phyloP scores from a whole-genome alignment of 352 stramenopile species.

The Pythium plurisporium region DNA sequence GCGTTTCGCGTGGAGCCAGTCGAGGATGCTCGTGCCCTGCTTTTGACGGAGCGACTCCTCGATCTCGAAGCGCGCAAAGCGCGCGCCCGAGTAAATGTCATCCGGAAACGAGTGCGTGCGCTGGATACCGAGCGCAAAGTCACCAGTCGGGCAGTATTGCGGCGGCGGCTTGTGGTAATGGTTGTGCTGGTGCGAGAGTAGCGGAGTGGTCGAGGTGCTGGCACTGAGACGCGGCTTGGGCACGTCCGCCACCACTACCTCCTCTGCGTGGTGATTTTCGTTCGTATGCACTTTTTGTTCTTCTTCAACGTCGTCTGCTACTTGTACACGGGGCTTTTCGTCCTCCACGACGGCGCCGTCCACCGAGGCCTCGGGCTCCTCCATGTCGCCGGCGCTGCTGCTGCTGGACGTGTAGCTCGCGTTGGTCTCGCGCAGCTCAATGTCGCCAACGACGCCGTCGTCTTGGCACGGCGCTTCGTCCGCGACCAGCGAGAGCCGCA shows the following conservation, averaged over 20 bases:
- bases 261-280: neutral
- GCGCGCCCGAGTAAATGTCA: conserved; percentile 65
- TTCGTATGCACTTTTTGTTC: neutral
- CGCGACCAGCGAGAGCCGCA: conserved; percentile 16
- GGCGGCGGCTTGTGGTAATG: neutral
- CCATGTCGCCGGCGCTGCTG: conserved; percentile 17
- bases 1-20: conserved; percentile 56
- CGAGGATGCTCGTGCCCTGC: conserved; percentile 59
- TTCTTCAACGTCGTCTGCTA: neutral
- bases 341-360: neutral
- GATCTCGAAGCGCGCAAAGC: conserved; percentile 76
- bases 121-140: conserved; percentile 32
- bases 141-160: conserved; percentile 28
- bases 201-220: neutral
- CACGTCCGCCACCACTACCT: neutral
- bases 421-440: conserved; percentile 8
- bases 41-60: conserved; percentile 63
- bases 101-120: conserved; percentile 79
- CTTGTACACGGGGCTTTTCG: too few relatives aligned
- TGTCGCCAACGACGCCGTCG: neutral
- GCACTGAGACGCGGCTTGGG: neutral
- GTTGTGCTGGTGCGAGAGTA: neutral
- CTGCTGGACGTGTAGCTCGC: conserved; percentile 16
- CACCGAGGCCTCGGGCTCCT: conserved; percentile 15
- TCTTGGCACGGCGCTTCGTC: neutral